phyloP scores from a whole-genome alignment of 1,139 yeast species.

The Yamadazyma atmosphaerica region DNA sequence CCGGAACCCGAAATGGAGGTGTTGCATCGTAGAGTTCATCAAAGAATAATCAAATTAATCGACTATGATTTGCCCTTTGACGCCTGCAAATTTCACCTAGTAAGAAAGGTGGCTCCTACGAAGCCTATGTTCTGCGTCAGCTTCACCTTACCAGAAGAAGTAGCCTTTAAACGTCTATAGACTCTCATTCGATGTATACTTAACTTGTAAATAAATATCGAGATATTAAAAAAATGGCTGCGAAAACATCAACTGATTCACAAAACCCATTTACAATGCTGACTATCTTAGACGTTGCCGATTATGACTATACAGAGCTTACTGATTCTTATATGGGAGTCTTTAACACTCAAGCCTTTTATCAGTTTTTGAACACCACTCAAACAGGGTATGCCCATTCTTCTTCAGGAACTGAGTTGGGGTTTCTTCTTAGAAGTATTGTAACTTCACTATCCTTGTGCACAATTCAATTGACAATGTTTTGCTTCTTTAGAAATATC shows the following conservation, averaged over 20 bases:
- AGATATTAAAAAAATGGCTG: conserved; percentile 6
- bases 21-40: conserved; percentile 61
- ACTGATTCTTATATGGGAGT: conserved; percentile 28
- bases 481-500: conserved; percentile 50
- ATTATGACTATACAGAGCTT: conserved; percentile 25
- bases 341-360: conserved; percentile 28
- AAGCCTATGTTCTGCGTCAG: conserved; percentile 94
- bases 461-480: conserved; percentile 50
- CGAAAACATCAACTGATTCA: conserved; percentile 20
- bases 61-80: conserved; percentile 48
- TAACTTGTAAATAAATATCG: background rate
- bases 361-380: conserved; percentile 51
- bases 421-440: conserved; percentile 47
- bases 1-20: conserved; percentile 70
- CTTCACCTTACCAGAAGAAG: conserved; percentile 72
- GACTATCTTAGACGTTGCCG: conserved; percentile 19
- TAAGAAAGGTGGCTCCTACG: conserved; percentile 93
- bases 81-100: conserved; percentile 67
- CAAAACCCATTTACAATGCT: conserved; percentile 19
- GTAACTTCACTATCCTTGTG: conserved; percentile 54
- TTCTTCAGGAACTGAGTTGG: conserved; percentile 40
- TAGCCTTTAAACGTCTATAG: conserved; percentile 52
- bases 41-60: conserved; percentile 56
- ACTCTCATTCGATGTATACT: conserved; percentile 1
- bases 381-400: conserved; percentile 57